phyloP scores from a whole-genome alignment of 495 filamentous ascomycete genomes.

The Daldinia decipiens region DNA sequence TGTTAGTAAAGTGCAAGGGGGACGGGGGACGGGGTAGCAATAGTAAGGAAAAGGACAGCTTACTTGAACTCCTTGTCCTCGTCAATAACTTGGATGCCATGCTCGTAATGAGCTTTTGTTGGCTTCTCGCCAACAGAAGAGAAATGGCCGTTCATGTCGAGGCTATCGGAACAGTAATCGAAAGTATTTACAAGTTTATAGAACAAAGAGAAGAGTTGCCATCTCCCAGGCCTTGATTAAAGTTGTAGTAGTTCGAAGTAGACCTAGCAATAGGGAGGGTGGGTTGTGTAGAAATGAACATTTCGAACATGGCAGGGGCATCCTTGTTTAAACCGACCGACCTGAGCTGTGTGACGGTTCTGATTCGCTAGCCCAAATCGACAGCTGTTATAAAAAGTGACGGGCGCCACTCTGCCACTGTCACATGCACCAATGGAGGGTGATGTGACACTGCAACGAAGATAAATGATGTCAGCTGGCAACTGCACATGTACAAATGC shows the following conservation, averaged over 20 bases:
- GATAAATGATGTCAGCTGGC: slow-evolving; percentile 47
- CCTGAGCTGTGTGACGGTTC: slow-evolving; percentile 15
- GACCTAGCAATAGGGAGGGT: slow-evolving; percentile 5
- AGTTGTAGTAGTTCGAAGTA: slow-evolving; percentile 16
- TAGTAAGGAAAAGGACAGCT: slow-evolving; percentile 43
- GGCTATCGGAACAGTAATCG: slow-evolving; percentile 7
- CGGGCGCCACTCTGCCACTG: slow-evolving; percentile 43
- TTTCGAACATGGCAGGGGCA: slow-evolving; percentile 34
- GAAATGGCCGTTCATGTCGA: slow-evolving; percentile 86
- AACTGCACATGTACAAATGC: slow-evolving; percentile 31
- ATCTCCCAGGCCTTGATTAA: slow-evolving; percentile 25
- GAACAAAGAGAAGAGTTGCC: slow-evolving; percentile 29
- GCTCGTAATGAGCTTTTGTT: slow-evolving; percentile 76
- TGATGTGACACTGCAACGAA: slow-evolving; percentile 14
- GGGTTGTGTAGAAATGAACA: slow-evolving; percentile 40
- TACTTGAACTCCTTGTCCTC: slow-evolving; percentile 98
- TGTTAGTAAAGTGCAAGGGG: slow-evolving; percentile 24
- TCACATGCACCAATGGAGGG: slow-evolving; percentile 47
- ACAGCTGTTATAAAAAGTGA: slow-evolving; percentile 37
- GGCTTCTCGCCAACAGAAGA: slow-evolving; percentile 76
- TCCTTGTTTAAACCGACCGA: slow-evolving; percentile 21
- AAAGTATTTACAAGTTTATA: slow-evolving; percentile 38
- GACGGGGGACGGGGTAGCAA: slow-evolving; percentile 9
- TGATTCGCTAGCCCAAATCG: slow-evolving; percentile 19
- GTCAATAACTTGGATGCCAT: slow-evolving; percentile 96